phyloP scores from a whole-genome alignment of 352 stramenopile genomes.

The Globisporangium orthogonon region DNA sequence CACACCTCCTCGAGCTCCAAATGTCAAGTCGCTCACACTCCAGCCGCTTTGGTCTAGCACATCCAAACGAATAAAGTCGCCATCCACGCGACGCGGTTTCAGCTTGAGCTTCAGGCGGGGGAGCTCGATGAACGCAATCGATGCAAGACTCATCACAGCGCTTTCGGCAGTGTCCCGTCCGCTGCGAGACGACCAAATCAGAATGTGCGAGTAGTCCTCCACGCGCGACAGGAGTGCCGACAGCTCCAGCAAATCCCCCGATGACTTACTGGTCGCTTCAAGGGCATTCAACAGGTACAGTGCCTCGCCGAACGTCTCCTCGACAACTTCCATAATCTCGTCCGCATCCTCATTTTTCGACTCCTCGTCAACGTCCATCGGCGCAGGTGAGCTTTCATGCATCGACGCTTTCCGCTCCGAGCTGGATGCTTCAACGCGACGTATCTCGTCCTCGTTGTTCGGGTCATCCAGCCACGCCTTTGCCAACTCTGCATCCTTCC shows the following conservation, averaged over 20 bases:
- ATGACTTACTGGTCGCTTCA: constrained; percentile 50
- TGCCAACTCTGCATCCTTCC: constrained; percentile 53
- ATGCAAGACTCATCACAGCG: constrained; percentile 11
- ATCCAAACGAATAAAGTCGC: constrained; percentile 46
- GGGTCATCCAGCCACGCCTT: constrained; percentile 58
- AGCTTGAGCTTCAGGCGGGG: constrained; percentile 97
- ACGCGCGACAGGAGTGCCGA: constrained; percentile 90
- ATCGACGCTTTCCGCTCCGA: background rate
- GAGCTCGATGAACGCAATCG: constrained; percentile 95
- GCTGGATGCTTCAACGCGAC: constrained; percentile 35
- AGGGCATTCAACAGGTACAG: constrained; percentile 94
- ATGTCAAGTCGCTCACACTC: constrained; percentile 70
- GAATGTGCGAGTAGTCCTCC: constrained; percentile 95
- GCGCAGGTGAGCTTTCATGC: constrained; percentile 21
- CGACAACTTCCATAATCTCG: constrained; percentile 50
- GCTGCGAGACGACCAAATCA: constrained; percentile 88
- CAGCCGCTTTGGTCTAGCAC: constrained; percentile 81
- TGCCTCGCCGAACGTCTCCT: constrained; percentile 50
- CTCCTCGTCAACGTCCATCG: constrained; percentile 3
- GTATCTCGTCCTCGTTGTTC: constrained; percentile 56
- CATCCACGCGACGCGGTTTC: constrained; percentile 43
- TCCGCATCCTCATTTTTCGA: constrained; percentile 37
- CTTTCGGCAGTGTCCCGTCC: background rate
- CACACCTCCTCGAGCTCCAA: constrained; percentile 20
- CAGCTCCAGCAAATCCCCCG: constrained; percentile 47